Percentiles rank a stretch among this genome's conserved stretches.
These are phyloP conservation scores for Lanmaoa rubissima DNA, from an alignment of 768 basidiomycete genomes.

Conservation along the genomic window DNA sequence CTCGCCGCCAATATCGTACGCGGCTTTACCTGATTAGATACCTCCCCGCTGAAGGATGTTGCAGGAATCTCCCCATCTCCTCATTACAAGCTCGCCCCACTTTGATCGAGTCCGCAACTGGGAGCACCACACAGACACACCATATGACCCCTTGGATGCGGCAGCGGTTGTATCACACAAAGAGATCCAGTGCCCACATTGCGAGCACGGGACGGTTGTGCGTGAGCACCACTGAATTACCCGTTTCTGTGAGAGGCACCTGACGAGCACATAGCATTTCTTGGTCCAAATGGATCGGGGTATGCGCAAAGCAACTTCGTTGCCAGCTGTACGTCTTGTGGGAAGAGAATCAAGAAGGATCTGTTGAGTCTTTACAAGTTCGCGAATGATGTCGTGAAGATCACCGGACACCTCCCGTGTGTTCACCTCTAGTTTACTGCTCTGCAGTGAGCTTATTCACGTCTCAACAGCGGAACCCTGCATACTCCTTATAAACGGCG, in stretches of 20 bases:
- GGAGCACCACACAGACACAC: neutral
- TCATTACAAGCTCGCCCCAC: slow-evolving; percentile 6
- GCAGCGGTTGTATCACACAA: slow-evolving; percentile 15
- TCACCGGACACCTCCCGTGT: slow-evolving; percentile 29
- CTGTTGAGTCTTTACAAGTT: slow-evolving; percentile 40
- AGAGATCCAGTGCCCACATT: slow-evolving; percentile 32
- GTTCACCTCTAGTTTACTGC: neutral
- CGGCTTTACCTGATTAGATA: neutral
- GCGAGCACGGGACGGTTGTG: slow-evolving; percentile 9
- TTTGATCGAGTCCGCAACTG: slow-evolving; percentile 7
- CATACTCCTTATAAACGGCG: slow-evolving; percentile 19
- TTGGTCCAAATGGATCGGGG: slow-evolving; percentile 39
- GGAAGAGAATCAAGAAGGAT: slow-evolving; percentile 36
- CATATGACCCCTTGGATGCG: slow-evolving; percentile 21
- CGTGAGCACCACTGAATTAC: slow-evolving; percentile 20
- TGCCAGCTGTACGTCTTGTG: slow-evolving; percentile 35
- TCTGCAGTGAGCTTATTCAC: neutral
- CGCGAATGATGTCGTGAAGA: slow-evolving; percentile 32
- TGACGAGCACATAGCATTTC: slow-evolving; percentile 33
- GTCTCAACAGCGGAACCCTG: slow-evolving; percentile 33
- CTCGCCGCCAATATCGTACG: slow-evolving; percentile 14
- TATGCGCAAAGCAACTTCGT: slow-evolving; percentile 46
- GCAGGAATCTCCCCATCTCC: slow-evolving; percentile 9
- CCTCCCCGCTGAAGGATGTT: neutral
- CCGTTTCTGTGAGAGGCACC: neutral